Evolutionary conservation across 352 stramenopile species (phyloP).

Genomic region (Pilasporangium apinafurcum): DNA sequence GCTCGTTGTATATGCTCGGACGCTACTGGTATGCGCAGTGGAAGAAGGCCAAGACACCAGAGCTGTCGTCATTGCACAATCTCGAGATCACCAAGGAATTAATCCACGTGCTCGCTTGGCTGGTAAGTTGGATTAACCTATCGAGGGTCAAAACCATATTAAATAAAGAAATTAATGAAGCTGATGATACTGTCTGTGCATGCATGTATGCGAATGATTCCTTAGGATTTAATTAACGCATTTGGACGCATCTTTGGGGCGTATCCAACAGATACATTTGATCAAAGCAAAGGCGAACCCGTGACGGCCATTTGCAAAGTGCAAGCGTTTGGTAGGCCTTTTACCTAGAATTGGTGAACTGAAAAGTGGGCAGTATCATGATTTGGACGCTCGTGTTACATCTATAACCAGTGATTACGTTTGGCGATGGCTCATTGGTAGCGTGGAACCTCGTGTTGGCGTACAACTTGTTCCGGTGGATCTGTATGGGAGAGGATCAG

Average conservation of each 20-base stretch:
- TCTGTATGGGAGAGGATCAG: slow-evolving; percentile 66
- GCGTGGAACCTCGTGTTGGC: slow-evolving; percentile 77
- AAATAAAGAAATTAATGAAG: too few relatives aligned
- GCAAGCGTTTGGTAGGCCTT: slow-evolving; percentile 45
- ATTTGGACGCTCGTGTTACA: not conserved
- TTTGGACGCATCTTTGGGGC: slow-evolving; percentile 51
- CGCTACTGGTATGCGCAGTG: slow-evolving; percentile 59
- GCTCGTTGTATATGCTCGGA: slow-evolving; percentile 65
- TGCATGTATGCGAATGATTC: too few relatives aligned
- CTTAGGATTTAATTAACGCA: slow-evolving; percentile 57
- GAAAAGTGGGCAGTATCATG: not conserved
- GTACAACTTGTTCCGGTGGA: slow-evolving; percentile 66
- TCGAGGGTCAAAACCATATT: too few relatives aligned
- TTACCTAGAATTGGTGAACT: not conserved
- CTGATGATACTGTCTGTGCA: too few relatives aligned
- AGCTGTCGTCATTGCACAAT: slow-evolving; percentile 31
- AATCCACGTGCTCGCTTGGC: slow-evolving; percentile 70
- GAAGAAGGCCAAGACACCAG: slow-evolving; percentile 34
- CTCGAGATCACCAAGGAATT: slow-evolving; percentile 73
- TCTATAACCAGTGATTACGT: slow-evolving; percentile 42
- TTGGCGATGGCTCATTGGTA: slow-evolving; percentile 55
- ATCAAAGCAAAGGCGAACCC: slow-evolving; percentile 34
- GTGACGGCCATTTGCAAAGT: slow-evolving; percentile 52
- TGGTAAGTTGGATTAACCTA: too few relatives aligned
- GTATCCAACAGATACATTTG: slow-evolving; percentile 48